Evolutionary conservation across 179 eudicot species (phyloP).

Genomic region (Vitellaria paradoxa): DNA sequence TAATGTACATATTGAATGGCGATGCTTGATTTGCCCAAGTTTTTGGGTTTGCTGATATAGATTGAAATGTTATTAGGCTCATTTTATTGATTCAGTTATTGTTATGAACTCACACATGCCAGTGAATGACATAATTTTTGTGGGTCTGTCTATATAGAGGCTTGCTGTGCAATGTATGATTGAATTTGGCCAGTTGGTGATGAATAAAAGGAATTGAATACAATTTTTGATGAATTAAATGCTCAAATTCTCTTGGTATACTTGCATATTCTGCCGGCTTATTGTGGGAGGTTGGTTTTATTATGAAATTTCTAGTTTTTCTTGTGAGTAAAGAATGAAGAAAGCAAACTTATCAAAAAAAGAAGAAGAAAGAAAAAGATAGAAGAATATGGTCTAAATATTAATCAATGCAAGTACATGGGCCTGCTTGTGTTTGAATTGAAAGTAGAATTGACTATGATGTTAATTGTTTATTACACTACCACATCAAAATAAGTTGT

Average conservation of each 20-base stretch:
- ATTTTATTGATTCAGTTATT: neutral
- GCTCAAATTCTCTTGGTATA: neutral
- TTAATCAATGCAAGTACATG: neutral
- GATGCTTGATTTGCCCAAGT: neutral
- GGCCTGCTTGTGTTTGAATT: neutral
- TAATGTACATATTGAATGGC: neutral
- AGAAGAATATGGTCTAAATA: neutral
- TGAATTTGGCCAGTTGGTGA: conserved; percentile 1
- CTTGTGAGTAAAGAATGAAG: no score
- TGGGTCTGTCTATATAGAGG: neutral
- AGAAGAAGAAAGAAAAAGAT: neutral
- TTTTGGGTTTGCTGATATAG: neutral
- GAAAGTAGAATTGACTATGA: neutral
- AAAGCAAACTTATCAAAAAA: no score
- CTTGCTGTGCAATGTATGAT: neutral
- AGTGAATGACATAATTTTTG: neutral
- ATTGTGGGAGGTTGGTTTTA: neutral
- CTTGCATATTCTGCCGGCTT: neutral
- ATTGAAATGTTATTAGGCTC: neutral
- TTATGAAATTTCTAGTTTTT: neutral
- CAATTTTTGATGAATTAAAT: neutral
- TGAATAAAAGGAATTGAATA: neutral
- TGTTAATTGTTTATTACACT: neutral
- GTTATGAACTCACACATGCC: neutral
- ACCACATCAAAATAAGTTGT: neutral